These are phyloP conservation scores for Magnolia kwangsiensis DNA, from an alignment of 164 flowering plant genomes.

Conservation along the genomic window DNA sequence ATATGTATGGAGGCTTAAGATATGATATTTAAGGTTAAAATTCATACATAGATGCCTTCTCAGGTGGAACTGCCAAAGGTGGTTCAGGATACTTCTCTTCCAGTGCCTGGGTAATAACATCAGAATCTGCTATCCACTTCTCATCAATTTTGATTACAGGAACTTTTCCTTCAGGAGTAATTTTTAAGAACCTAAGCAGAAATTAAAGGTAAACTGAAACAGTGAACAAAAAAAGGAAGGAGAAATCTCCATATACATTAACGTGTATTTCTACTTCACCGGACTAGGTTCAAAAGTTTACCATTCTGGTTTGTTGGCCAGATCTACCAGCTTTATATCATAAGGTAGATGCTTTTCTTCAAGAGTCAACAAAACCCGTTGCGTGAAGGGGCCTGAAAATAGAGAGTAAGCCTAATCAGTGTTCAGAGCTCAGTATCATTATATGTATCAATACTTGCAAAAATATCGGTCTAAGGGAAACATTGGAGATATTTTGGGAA, in stretches of 20 bases:
- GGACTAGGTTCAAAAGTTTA: conserved; percentile 14
- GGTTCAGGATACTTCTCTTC: conserved; percentile 88
- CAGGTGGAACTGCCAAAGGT: conserved; percentile 72
- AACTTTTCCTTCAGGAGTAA: conserved; percentile 86
- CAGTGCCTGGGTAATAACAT: conserved; percentile 69
- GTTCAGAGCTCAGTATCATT: background rate
- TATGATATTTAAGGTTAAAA: background rate
- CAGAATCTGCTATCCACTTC: conserved; percentile 91
- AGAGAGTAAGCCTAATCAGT: background rate
- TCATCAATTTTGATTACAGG: conserved; percentile 82
- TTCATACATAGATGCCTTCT: conserved; percentile 80
- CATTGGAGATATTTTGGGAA: too few relatives aligned
- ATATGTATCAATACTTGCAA: too few relatives aligned
- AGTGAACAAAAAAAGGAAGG: background rate
- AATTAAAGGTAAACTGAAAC: conserved; percentile 5
- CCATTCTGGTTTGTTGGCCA: conserved; percentile 92
- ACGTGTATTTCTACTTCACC: background rate
- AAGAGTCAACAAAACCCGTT: conserved; percentile 80
- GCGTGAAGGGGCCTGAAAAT: conserved; percentile 80
- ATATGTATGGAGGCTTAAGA: background rate
- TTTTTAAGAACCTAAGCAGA: conserved; percentile 61
- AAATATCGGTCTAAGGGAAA: too few relatives aligned
- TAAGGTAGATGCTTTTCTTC: conserved; percentile 93
- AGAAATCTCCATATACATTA: background rate
- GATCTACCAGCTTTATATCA: conserved; percentile 77